Conservation (phyloP, 768 basidiomycete genomes). For the Suillus paluster region DNA sequence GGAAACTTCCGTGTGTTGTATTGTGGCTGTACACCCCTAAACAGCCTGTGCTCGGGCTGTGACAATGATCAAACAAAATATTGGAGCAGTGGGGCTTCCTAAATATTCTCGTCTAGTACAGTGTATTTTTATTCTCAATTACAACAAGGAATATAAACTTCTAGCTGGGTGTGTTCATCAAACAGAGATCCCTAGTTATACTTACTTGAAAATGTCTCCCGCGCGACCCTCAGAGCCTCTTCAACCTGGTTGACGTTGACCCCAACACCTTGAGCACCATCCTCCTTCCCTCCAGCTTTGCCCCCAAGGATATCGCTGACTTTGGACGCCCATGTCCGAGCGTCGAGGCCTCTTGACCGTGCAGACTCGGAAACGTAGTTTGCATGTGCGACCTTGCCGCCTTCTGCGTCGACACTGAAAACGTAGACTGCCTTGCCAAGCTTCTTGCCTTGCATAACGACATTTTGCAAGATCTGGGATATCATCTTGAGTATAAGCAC, state of each 20-base stretch:
- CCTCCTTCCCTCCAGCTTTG: slow-evolving; percentile 97
- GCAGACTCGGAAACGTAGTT: slow-evolving; percentile 75
- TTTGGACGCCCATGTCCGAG: slow-evolving; percentile 83
- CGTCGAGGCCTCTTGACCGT: slow-evolving; percentile 75
- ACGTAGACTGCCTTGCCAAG: slow-evolving; percentile 86
- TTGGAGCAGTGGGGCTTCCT: neutral
- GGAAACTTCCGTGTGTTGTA: neutral
- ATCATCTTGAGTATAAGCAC: slow-evolving; percentile 8
- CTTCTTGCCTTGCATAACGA: slow-evolving; percentile 80
- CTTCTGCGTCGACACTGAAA: slow-evolving; percentile 74
- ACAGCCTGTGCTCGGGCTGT: slow-evolving; percentile 10
- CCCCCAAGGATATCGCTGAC: slow-evolving; percentile 86
- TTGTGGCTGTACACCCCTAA: neutral
- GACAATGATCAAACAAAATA: neutral
- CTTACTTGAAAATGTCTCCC: slow-evolving; percentile 39
- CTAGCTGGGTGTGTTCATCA: neutral
- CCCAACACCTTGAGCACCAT: slow-evolving; percentile 90
- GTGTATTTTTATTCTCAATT: neutral
- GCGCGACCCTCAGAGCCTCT: slow-evolving; percentile 69
- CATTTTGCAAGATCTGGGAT: slow-evolving; percentile 70
- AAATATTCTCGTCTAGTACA: neutral
- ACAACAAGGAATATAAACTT: neutral
- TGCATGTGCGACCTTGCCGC: slow-evolving; percentile 82
- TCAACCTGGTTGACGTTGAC: slow-evolving; percentile 60
- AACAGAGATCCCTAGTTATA: slow-evolving; percentile 7